Base-by-base conservation (phyloP, 2,329 filamentous ascomycete genomes). In the Colletotrichum destructivum region DNA sequence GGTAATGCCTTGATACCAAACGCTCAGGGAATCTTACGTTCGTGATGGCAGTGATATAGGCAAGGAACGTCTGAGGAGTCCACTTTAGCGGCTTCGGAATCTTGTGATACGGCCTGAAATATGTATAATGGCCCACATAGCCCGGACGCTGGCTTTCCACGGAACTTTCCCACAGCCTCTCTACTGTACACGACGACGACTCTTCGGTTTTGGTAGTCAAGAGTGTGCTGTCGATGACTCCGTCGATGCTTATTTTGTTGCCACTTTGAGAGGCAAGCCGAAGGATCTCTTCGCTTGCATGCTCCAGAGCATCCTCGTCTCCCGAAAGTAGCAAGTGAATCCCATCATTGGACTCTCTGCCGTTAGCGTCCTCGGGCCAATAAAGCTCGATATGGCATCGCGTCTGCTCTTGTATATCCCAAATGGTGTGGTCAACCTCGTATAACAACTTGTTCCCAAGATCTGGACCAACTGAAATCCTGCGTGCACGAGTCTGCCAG, bases 1-100 rank as follows among this genome's bases (percentile, higher is more conserved):
- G 76, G 69, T 86, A 87, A 40, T 84, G 77, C 3, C 75, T 75
- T 5, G 78, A 75, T 11, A 78, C 79, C 2, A 82, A 73, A 18
- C 82, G 77, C 0, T 79, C 69, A 8, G 78, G 76, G 44, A 85
- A 74, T 8, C 78, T 80, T 2, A 82, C 81, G 59, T 81, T 82
- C 11, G 80, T 80, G n/a, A 88, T 77, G 0, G 78, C 77, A 0
- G 78, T 77, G 23, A 88, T 79, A 73, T 88, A 88, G 2, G 76
- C 71, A 59, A 84, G 78, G 18, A 88, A 82, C 1, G 81, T 78
- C 47, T 81, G 75, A 57, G 76, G 77, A 4, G 84, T 85, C 86
- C 86, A 88, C 2, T 69, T 55, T 2, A 66, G 49, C 0, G 86
- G 86, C 38, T 76, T 78, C 0, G 82, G 79, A 11, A 85, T 81